phyloP scores from a whole-genome alignment of 345 rosid species.

The Microcos paniculata region DNA sequence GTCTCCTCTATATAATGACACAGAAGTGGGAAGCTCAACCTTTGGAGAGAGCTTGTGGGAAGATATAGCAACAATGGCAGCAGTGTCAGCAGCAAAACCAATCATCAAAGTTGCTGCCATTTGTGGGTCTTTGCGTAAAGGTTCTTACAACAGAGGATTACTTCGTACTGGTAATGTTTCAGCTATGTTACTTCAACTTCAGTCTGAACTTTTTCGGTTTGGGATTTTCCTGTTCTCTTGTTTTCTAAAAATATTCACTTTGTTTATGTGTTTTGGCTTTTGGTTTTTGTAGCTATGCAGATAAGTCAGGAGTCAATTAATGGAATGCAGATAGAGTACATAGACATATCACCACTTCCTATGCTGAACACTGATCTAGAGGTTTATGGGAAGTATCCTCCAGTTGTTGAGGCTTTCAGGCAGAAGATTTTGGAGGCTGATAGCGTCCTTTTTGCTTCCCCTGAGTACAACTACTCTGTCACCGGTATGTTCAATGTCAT shows the following conservation, averaged over 20 bases:
- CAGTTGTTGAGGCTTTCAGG: neutral
- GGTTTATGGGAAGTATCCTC: neutral
- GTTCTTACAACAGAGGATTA: slow-evolving; percentile 66
- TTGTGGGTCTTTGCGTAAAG: slow-evolving; percentile 81
- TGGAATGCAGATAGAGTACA: neutral
- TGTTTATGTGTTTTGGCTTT: too few species aligned
- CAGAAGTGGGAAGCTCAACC: neutral
- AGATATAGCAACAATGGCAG: slow-evolving; percentile 33
- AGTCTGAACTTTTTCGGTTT: neutral
- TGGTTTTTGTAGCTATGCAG: neutral
- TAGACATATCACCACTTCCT: neutral
- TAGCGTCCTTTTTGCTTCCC: neutral
- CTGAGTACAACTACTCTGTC: neutral
- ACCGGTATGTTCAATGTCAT: neutral
- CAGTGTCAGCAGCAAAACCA: slow-evolving; percentile 34
- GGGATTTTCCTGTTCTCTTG: neutral
- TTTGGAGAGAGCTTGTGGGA: neutral
- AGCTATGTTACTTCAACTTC: neutral
- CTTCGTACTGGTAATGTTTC: slow-evolving; percentile 52
- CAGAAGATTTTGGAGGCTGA: neutral
- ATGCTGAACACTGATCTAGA: neutral
- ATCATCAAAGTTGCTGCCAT: slow-evolving; percentile 66
- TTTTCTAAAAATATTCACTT: neutral
- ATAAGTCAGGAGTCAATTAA: neutral
- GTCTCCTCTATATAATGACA: neutral